Conservation (phyloP, 495 filamentous ascomycete species). For the Xylaria nigripes region DNA sequence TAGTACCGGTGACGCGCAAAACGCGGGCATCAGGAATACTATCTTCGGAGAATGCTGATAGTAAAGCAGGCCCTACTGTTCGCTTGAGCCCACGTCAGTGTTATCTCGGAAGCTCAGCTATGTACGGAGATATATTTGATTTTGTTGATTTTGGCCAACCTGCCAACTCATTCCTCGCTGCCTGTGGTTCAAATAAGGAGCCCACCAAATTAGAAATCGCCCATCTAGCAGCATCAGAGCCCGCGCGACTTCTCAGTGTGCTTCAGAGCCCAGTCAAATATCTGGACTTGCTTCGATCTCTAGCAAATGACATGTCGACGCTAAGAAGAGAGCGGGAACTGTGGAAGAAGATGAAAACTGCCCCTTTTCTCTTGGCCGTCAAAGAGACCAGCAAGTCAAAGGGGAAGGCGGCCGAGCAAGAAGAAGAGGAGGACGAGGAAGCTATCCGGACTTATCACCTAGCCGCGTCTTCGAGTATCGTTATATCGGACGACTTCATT, state of each 20-base stretch:
- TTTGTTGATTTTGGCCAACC: constrained; percentile 88
- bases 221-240: constrained; percentile 65
- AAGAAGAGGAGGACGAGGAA: constrained; percentile 53
- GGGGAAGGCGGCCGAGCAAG: constrained; percentile 45
- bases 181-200: constrained; percentile 81
- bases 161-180: constrained; percentile 80
- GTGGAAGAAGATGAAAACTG: constrained; percentile 63
- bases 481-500: constrained; percentile 80
- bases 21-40: constrained; percentile 15
- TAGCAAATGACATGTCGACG: constrained; percentile 58
- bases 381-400: constrained; percentile 55
- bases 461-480: constrained; percentile 57
- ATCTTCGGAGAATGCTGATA: constrained; percentile 15
- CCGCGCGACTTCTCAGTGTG: constrained; percentile 65
- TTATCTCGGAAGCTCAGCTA: constrained; percentile 66
- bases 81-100: constrained; percentile 56
- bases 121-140: constrained; percentile 85
- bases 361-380: constrained; percentile 71
- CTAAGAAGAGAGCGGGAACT: constrained; percentile 74
- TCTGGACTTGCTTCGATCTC: constrained; percentile 63
- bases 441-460: constrained; percentile 71
- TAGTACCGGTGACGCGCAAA: constrained; percentile 57
- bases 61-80: constrained; percentile 21
- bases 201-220: constrained; percentile 82
- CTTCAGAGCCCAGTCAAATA: constrained; percentile 80